Conservation (phyloP, 2,329 filamentous ascomycete species). For the Magnaporthiopsis incrustans region DNA sequence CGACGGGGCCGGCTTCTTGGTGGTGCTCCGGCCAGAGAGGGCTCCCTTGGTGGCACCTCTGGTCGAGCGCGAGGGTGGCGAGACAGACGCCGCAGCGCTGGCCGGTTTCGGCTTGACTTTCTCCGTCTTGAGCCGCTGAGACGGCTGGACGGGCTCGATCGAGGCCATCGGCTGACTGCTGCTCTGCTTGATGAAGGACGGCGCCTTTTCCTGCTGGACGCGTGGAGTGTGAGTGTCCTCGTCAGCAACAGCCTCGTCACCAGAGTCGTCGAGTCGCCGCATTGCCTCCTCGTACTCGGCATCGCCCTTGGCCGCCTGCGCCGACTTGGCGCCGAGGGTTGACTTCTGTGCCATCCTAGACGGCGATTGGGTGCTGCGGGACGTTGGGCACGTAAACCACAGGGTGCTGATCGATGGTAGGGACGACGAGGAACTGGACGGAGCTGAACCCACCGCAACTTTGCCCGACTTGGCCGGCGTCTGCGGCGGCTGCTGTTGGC, state of each 20-base stretch:
- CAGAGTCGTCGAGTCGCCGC: slow-evolving; percentile 28
- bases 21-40: background rate
- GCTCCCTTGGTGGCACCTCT: slow-evolving; percentile 1
- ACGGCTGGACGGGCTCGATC: background rate
- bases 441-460: slow-evolving; percentile 1
- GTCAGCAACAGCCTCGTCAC: slow-evolving; percentile 19
- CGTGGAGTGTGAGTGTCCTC: slow-evolving; percentile 16
- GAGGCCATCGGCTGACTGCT: background rate
- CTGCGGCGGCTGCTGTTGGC: background rate
- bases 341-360: slow-evolving; percentile 18
- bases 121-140: background rate
- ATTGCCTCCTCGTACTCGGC: slow-evolving; percentile 36
- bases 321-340: slow-evolving; percentile 18
- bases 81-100: background rate
- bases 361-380: slow-evolving; percentile 27
- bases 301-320: slow-evolving; percentile 20
- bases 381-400: slow-evolving; percentile 31
- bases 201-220: background rate
- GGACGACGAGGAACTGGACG: slow-evolving; percentile 13
- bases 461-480: slow-evolving; percentile 6
- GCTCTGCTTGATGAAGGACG: slow-evolving; percentile 2
- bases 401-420: slow-evolving; percentile 29
- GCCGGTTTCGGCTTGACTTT: background rate
- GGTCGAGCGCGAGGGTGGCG: background rate
- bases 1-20: slow-evolving; percentile 12